A percentile compares a stretch with the other conserved stretches of the same genome.
phyloP scores from a whole-genome alignment of 192 early-diverging fungal species.

The Backusella circina region DNA sequence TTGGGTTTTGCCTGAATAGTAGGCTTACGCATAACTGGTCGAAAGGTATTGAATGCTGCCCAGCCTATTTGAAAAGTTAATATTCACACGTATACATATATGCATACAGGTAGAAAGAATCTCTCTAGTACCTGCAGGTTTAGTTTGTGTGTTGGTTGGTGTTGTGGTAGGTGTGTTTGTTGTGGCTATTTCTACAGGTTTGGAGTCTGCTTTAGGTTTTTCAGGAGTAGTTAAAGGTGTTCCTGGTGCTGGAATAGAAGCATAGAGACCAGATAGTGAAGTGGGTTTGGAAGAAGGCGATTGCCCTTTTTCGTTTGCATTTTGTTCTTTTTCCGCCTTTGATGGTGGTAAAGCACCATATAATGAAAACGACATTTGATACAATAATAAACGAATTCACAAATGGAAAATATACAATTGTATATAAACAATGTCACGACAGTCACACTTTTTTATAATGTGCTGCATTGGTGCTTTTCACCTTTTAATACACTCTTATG shows the following conservation, averaged over 20 bases:
- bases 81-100: too few relatives aligned
- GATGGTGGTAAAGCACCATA: slow-evolving; percentile 20
- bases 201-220: neutral
- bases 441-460: too few relatives aligned
- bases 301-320: neutral
- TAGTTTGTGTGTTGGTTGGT: neutral
- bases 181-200: neutral
- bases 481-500: neutral
- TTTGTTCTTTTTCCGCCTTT: slow-evolving; percentile 11
- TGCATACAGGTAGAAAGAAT: neutral
- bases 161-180: neutral
- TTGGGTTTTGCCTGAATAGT: slow-evolving; percentile 47
- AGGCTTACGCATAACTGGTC: slow-evolving; percentile 42
- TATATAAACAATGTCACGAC: too few relatives aligned
- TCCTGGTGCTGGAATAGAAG: slow-evolving; percentile 12
- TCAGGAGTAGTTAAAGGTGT: neutral
- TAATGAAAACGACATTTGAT: slow-evolving; percentile 24
- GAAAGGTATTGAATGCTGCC: slow-evolving; percentile 29
- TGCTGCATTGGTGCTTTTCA: slow-evolving; percentile 4
- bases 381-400: too few relatives aligned
- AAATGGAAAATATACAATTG: neutral
- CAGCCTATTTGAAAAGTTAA: slow-evolving; percentile 27
- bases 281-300: neutral
- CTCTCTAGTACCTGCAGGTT: slow-evolving; percentile 16
- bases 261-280: slow-evolving; percentile 4